Conservation (phyloP, 768 basidiomycete species). For the Dioszegia aurantiaca region DNA sequence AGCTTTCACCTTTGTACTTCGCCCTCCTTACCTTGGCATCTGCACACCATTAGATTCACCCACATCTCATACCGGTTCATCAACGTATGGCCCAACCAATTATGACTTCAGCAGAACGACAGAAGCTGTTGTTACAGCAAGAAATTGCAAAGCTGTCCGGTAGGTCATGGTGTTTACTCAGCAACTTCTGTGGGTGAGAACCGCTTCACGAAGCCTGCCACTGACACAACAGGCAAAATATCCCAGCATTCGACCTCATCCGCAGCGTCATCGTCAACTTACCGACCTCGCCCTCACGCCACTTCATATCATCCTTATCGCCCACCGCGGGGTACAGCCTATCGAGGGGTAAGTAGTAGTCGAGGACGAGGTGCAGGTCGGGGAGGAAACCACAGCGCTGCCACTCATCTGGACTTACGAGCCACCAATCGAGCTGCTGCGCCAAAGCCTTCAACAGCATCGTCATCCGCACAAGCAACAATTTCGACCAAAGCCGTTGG, state of each 20-base stretch:
- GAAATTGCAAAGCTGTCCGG: slow-evolving; percentile 51
- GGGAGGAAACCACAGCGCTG: background rate
- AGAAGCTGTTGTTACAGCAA: slow-evolving; percentile 45
- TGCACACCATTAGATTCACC: background rate
- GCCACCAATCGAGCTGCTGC: slow-evolving; percentile 9
- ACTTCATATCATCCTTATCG: slow-evolving; percentile 30
- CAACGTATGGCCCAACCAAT: too few relatives aligned
- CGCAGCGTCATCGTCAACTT: slow-evolving; percentile 13
- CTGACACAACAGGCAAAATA: slow-evolving; percentile 30
- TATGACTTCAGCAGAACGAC: slow-evolving; percentile 31
- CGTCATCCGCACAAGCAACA: background rate
- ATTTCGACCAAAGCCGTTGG: background rate
- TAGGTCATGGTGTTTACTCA: slow-evolving; percentile 16
- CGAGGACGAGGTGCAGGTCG: slow-evolving; percentile 22
- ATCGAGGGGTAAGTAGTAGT: slow-evolving; percentile 2
- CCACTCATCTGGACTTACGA: slow-evolving; percentile 37
- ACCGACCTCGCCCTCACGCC: slow-evolving; percentile 5
- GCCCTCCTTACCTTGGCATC: background rate
- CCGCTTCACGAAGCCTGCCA: background rate
- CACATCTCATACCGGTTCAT: background rate
- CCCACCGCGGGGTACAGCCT: slow-evolving; percentile 1
- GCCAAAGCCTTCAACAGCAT: background rate
- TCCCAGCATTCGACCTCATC: slow-evolving; percentile 25
- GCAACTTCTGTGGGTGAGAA: background rate
- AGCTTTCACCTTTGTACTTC: too few relatives aligned